Percentiles rank a stretch among this genome's conserved stretches.
Conservation (phyloP, 148 eudicot genomes). For the Camellia japonica region DNA sequence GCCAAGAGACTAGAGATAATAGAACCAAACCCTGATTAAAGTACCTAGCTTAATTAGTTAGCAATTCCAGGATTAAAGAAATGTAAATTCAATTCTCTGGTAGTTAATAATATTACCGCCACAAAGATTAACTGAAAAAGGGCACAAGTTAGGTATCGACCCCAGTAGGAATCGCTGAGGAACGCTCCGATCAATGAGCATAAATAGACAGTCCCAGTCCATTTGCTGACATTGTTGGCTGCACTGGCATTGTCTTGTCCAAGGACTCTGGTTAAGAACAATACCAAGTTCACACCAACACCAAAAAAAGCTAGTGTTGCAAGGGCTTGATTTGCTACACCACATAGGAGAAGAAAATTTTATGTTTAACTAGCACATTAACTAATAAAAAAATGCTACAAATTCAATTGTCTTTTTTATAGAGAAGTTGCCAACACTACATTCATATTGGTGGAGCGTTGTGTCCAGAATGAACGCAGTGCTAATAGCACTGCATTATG, state of each 20-base stretch:
- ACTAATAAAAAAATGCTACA: too few species aligned
- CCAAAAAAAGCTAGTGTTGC: slow-evolving; percentile 10
- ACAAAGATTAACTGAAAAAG: not conserved
- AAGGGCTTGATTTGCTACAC: slow-evolving; percentile 3
- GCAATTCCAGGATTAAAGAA: too few species aligned
- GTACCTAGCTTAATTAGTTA: not conserved
- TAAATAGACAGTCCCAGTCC: not conserved
- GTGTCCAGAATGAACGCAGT: too few species aligned
- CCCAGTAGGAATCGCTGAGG: slow-evolving; percentile 7
- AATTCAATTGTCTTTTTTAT: too few species aligned
- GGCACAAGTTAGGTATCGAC: not conserved
- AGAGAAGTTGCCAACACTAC: too few species aligned
- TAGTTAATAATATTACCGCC: not conserved
- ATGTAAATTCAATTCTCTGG: too few species aligned
- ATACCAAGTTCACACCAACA: slow-evolving; percentile 6
- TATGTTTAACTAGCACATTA: too few species aligned
- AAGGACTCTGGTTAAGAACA: slow-evolving; percentile 7
- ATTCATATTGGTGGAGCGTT: too few species aligned
- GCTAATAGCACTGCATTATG: too few species aligned
- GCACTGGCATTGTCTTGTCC: slow-evolving; percentile 4
- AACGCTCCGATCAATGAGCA: slow-evolving; percentile 2
- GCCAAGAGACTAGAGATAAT: slow-evolving; percentile 54
- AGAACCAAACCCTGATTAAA: slow-evolving; percentile 47
- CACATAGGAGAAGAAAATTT: too few species aligned
- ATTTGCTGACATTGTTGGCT: slow-evolving; percentile 6